These are phyloP conservation scores for Baudoinia panamericana DNA, from an alignment of 495 filamentous ascomycete genomes.

Conservation along the genomic window DNA sequence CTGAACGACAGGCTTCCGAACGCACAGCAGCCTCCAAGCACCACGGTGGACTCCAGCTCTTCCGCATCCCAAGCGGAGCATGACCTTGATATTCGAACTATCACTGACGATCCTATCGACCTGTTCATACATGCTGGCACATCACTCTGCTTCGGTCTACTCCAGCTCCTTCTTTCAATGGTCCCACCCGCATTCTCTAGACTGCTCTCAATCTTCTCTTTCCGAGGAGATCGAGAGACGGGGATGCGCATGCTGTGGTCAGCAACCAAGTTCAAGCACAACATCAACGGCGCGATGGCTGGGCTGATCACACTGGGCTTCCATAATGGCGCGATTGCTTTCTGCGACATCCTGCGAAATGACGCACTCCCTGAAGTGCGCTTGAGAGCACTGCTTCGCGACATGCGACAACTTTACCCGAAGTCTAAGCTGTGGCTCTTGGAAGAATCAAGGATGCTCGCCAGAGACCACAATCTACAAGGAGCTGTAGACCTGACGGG, in stretches of 20 bases:
- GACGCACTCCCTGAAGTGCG: conserved; percentile 60
- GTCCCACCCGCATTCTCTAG: conserved; percentile 78
- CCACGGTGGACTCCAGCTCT: background rate
- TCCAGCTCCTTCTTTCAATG: conserved; percentile 76
- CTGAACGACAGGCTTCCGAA: too few species aligned
- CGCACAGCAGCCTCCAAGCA: background rate
- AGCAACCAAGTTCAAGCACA: conserved; percentile 61
- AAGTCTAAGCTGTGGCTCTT: conserved; percentile 76
- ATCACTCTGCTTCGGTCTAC: conserved; percentile 77
- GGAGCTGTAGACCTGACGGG: conserved; percentile 52
- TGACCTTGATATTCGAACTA: conserved; percentile 13
- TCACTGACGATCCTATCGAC: conserved; percentile 38
- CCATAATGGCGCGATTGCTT: conserved; percentile 73
- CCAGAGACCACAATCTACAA: conserved; percentile 53
- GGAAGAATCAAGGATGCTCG: conserved; percentile 74
- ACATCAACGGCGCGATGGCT: conserved; percentile 83
- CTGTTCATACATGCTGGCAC: conserved; percentile 77
- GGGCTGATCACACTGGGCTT: conserved; percentile 69
- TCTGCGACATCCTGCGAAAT: conserved; percentile 74
- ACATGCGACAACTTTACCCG: conserved; percentile 68
- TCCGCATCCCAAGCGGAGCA: conserved; percentile 9
- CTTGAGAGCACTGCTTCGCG: conserved; percentile 51
- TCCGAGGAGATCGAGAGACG: conserved; percentile 75
- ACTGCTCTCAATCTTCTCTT: conserved; percentile 78
- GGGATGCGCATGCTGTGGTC: conserved; percentile 86